Evolutionary conservation across 1,139 yeast genomes (phyloP).

Genomic region (Saccharomyces hybrid): DNA sequence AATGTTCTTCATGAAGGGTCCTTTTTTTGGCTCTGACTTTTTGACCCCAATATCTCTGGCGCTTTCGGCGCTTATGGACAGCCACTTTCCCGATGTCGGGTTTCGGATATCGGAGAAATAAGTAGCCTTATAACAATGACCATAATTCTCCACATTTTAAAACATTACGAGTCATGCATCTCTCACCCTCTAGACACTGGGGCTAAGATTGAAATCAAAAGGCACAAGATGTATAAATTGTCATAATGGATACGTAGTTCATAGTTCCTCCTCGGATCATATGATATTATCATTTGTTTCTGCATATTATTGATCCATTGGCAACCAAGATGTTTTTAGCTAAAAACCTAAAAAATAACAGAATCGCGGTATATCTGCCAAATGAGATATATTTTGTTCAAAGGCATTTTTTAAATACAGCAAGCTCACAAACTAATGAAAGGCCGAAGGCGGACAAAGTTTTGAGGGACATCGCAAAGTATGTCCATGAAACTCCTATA

Average conservation of each 20-base stretch:
- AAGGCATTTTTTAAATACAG: neutral
- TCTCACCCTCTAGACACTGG: neutral
- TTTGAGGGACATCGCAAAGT: conserved; percentile 41
- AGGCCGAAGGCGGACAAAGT: conserved; percentile 46
- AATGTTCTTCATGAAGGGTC: too few relatives aligned
- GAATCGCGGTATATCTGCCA: neutral
- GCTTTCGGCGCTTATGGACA: neutral
- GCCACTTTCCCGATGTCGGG: neutral
- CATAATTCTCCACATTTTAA: neutral
- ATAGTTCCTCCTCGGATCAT: neutral
- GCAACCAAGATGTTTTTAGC: neutral
- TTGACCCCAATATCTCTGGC: neutral
- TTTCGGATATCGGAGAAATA: neutral
- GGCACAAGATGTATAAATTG: too few relatives aligned
- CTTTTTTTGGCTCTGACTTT: too few relatives aligned
- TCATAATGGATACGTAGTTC: neutral
- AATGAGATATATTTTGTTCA: neutral
- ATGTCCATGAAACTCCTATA: conserved; percentile 42
- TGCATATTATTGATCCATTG: neutral
- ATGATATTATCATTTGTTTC: neutral
- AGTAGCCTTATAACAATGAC: neutral
- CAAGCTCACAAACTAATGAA: conserved; percentile 10
- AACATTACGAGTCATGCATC: neutral
- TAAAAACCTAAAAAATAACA: neutral
- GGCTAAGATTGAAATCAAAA: neutral